phyloP scores from a whole-genome alignment of 148 eudicot species.

The Camellia sinensis region DNA sequence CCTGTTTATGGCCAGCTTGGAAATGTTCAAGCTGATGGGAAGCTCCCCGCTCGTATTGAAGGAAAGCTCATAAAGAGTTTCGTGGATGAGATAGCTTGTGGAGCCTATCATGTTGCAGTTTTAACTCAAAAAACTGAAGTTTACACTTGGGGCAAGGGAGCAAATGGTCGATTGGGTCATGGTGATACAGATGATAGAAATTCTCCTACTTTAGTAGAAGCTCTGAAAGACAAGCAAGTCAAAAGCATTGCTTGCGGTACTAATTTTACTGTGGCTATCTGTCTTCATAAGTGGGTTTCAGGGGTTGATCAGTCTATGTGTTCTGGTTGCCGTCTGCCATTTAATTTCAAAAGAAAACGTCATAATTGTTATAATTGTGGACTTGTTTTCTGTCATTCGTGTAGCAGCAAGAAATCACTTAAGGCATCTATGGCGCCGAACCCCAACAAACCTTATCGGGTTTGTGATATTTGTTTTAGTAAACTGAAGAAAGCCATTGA shows the following conservation, averaged over 20 bases:
- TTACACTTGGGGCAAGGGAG: conserved; percentile 97
- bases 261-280: conserved; percentile 87
- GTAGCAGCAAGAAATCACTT: conserved; percentile 88
- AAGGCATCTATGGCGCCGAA: conserved; percentile 98
- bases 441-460: conserved; percentile 93
- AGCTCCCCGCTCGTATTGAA: conserved; percentile 69
- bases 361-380: conserved; percentile 98
- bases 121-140: conserved; percentile 93
- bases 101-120: conserved; percentile 90
- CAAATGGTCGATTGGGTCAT: conserved; percentile 93
- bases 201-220: conserved; percentile 79
- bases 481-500: conserved; percentile 77
- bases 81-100: conserved; percentile 96
- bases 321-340: conserved; percentile 90
- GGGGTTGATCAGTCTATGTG: conserved; percentile 98
- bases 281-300: conserved; percentile 97
- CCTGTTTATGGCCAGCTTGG: conserved; percentile 96
- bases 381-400: conserved; percentile 93
- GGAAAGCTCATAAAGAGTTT: conserved; percentile 73
- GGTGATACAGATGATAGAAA: conserved; percentile 83
- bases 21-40: conserved; percentile 80
- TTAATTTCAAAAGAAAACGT: conserved; percentile 94
- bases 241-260: conserved; percentile 93
- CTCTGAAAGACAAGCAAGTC: conserved; percentile 92
- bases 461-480: conserved; percentile 79